phyloP scores from a whole-genome alignment of 345 rosid genomes.

The Jatropha curcas region DNA sequence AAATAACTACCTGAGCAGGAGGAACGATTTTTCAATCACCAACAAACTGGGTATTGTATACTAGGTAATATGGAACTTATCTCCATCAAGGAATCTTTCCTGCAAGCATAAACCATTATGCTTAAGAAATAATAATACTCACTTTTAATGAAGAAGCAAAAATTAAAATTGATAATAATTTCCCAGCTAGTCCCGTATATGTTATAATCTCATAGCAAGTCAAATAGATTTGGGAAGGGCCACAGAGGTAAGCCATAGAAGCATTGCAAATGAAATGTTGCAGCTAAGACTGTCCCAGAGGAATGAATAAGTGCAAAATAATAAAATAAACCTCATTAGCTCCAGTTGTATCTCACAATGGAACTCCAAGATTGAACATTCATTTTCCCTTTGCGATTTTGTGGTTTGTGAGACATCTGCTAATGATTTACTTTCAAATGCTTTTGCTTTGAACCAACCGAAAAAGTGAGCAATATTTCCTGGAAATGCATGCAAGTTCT shows the following conservation, averaged over 20 bases:
- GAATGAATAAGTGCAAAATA: not conserved
- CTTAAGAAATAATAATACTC: not conserved
- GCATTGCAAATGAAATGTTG: not conserved
- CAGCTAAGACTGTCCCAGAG: not conserved
- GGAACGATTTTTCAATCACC: constrained; percentile 92
- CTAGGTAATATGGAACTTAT: constrained; percentile 90
- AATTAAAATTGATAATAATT: not conserved
- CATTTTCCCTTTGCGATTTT: constrained; percentile 89
- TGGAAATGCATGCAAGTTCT: constrained; percentile 24
- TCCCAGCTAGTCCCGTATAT: constrained; percentile 2
- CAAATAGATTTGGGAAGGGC: not conserved
- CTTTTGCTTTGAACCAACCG: constrained; percentile 85
- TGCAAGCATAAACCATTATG: constrained; percentile 30
- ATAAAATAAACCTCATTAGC: constrained; percentile 75
- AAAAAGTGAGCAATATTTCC: constrained; percentile 85
- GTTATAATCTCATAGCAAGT: not conserved
- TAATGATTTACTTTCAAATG: constrained; percentile 86
- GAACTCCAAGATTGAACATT: constrained; percentile 91
- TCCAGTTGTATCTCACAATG: constrained; percentile 96
- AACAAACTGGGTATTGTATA: constrained; percentile 80
- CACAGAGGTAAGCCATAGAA: not conserved
- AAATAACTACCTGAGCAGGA: constrained; percentile 71
- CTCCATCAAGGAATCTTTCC: constrained; percentile 99
- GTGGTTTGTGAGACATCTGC: constrained; percentile 95
- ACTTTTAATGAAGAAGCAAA: not conserved